Conservation (phyloP, 2,329 filamentous ascomycete genomes). For the Ophiostoma australiae region DNA sequence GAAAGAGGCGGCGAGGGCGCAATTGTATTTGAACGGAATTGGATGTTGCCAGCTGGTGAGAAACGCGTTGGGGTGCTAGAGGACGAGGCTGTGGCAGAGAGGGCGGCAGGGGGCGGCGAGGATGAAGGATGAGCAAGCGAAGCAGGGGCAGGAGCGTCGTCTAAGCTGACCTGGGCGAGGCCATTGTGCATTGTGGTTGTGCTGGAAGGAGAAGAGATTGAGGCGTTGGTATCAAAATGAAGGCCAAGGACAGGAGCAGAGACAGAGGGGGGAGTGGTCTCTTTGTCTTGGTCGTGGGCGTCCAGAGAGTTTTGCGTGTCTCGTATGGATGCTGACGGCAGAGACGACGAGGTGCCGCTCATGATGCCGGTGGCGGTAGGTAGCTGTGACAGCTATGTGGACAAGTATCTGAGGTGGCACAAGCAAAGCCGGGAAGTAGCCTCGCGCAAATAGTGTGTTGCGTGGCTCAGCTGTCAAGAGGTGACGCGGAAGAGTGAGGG, state of each 20-base stretch:
- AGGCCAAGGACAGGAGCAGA: not conserved
- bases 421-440: slow-evolving; percentile 4
- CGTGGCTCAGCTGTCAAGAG: not conserved
- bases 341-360: slow-evolving; percentile 9
- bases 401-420: not conserved
- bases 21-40: slow-evolving; percentile 33
- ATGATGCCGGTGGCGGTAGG: slow-evolving; percentile 16
- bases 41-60: slow-evolving; percentile 24
- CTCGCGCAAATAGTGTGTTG: not conserved
- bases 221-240: not conserved
- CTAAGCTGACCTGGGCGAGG: not conserved
- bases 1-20: slow-evolving; percentile 33
- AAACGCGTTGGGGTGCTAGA: slow-evolving; percentile 12
- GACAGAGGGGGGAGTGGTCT: not conserved
- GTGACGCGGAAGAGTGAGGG: slow-evolving; percentile 10
- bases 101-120: not conserved
- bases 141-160: not conserved
- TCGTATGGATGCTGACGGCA: slow-evolving; percentile 4
- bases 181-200: slow-evolving; percentile 4
- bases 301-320: not conserved
- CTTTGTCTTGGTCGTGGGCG: not conserved
- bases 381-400: not conserved
- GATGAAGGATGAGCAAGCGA: not conserved
- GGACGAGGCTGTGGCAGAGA: not conserved
- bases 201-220: not conserved